Percentiles rank a stretch among this genome's conserved stretches.
Evolutionary conservation across 1,284 basidiomycete species (phyloP).

Genomic region (Malassezia slooffiae): DNA sequence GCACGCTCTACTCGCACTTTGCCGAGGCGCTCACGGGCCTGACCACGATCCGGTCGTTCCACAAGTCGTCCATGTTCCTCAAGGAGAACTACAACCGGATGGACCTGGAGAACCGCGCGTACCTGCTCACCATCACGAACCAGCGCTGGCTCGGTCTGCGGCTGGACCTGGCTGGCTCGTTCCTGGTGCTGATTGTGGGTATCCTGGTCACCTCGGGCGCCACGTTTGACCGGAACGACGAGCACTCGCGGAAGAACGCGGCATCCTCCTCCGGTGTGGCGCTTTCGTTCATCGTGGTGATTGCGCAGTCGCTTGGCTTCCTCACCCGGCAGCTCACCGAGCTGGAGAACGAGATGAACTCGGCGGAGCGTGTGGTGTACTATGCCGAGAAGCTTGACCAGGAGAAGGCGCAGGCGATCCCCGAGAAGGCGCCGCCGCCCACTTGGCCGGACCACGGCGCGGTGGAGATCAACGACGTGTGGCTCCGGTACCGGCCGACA

Average conservation of each 20-base stretch:
- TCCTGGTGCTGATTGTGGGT: conserved; percentile 39
- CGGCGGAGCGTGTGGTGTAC: conserved; percentile 43
- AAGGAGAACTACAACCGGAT: conserved; percentile 55
- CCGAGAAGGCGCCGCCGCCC: conserved; percentile 24
- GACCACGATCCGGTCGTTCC: conserved; percentile 74
- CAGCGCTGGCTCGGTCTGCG: conserved; percentile 72
- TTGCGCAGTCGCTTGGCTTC: conserved; percentile 39
- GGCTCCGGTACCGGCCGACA: conserved; percentile 50
- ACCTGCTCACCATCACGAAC: conserved; percentile 71
- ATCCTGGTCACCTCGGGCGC: conserved; percentile 28
- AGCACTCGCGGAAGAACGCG: neutral
- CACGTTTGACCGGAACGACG: conserved; percentile 13
- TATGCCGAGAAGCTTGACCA: conserved; percentile 42
- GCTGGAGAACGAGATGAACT: conserved; percentile 47
- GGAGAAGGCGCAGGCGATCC: conserved; percentile 32
- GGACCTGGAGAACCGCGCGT: conserved; percentile 79
- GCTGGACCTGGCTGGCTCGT: conserved; percentile 48
- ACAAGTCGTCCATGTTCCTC: conserved; percentile 50
- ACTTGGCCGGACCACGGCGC: conserved; percentile 44
- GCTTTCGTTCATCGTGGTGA: conserved; percentile 36
- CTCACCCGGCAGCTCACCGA: conserved; percentile 46
- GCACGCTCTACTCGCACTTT: conserved; percentile 69
- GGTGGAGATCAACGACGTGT: conserved; percentile 45
- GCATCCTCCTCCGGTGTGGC: conserved; percentile 33
- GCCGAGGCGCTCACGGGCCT: conserved; percentile 76